A percentile compares a stretch with the other conserved stretches of the same genome.
phyloP scores from a whole-genome alignment of 2,329 filamentous ascomycete species.

The Nemania abortiva region DNA sequence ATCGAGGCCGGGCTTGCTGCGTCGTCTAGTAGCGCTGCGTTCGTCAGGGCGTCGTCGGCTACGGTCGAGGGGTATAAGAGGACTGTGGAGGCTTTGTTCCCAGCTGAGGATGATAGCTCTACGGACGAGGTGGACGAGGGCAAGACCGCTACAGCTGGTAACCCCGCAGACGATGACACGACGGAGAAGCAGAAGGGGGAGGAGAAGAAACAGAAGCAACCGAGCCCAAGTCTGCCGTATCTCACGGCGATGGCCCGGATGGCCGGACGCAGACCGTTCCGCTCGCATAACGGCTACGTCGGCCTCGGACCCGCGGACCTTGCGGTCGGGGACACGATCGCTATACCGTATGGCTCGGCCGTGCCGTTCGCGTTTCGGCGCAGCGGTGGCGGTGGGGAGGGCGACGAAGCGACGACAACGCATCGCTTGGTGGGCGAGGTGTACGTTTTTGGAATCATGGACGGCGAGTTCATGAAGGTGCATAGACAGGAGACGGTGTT shows the following conservation, averaged over 20 bases:
- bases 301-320: constrained; percentile 39
- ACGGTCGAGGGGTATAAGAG: constrained; percentile 36
- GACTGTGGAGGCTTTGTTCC: constrained; percentile 32
- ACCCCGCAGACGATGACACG: background rate
- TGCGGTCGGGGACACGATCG: constrained; percentile 28
- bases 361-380: constrained; percentile 40
- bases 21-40: background rate
- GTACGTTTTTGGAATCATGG: constrained; percentile 44
- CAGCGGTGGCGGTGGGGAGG: background rate
- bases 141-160: background rate
- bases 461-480: constrained; percentile 45
- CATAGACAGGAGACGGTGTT: constrained; percentile 42
- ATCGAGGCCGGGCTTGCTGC: constrained; percentile 24
- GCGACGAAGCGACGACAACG: background rate
- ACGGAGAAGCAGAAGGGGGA: background rate
- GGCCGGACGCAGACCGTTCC: constrained; percentile 38
- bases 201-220: background rate
- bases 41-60: constrained; percentile 23
- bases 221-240: constrained; percentile 24
- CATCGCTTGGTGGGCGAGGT: constrained; percentile 38
- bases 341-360: constrained; percentile 41
- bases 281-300: constrained; percentile 38
- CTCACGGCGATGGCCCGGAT: constrained; percentile 32
- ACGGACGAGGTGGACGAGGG: background rate
- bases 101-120: background rate